Conservation (phyloP, 306 rosid species). For the Cicer cuneatum region DNA sequence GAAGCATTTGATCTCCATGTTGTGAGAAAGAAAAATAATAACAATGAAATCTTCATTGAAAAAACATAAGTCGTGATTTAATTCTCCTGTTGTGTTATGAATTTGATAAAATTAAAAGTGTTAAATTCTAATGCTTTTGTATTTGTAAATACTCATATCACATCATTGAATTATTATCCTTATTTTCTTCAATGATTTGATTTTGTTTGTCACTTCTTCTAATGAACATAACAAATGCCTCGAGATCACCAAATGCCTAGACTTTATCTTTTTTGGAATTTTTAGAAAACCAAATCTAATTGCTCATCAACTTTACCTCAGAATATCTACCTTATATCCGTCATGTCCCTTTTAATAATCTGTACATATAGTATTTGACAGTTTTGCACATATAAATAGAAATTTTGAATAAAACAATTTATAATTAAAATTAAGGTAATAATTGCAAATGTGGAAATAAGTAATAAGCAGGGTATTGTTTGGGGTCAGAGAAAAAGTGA, state of each 20-base stretch:
- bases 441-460: no score
- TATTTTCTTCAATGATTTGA: conserved; percentile 51
- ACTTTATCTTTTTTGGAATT: conserved; percentile 53
- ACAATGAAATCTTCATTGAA: conserved; percentile 34
- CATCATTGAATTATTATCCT: conserved; percentile 49
- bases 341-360: conserved; percentile 46
- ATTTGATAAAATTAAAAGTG: no score
- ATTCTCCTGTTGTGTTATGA: not conserved
- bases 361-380: not conserved
- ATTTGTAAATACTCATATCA: conserved; percentile 15
- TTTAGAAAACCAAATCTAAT: conserved; percentile 58
- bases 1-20: conserved; percentile 22
- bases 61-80: conserved; percentile 37
- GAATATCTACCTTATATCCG: conserved; percentile 48
- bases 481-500: conserved; percentile 48
- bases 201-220: not conserved
- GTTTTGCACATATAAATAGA: no score
- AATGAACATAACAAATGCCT: conserved; percentile 44
- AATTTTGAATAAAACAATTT: no score
- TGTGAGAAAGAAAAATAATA: conserved; percentile 16
- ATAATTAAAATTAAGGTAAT: no score
- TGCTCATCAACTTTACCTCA: conserved; percentile 52
- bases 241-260: conserved; percentile 59
- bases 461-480: no score
- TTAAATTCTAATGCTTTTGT: no score